Percentiles rank a stretch among this genome's conserved stretches.
Conservation (phyloP, 2,329 filamentous ascomycete species). For the Camillea tinctor region DNA sequence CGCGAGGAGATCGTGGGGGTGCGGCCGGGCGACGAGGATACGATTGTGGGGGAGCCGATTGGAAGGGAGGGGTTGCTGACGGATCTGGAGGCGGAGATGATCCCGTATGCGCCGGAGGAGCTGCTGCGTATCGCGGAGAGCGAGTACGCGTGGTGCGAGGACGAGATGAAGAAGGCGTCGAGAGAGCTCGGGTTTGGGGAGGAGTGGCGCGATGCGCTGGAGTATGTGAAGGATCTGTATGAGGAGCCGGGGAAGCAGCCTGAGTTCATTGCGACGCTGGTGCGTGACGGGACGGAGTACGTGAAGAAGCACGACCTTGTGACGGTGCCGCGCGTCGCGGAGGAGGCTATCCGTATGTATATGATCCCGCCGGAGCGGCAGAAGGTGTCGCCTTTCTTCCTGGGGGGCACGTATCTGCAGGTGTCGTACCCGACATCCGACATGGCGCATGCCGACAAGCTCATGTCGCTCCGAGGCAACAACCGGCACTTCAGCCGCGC, state of each 20-base stretch:
- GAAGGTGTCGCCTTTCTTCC: slow-evolving; percentile 58
- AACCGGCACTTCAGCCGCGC: slow-evolving; percentile 56
- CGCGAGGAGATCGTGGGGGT: slow-evolving; percentile 44
- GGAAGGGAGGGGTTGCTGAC: slow-evolving; percentile 49
- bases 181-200: slow-evolving; percentile 45
- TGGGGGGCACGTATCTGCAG: slow-evolving; percentile 52
- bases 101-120: slow-evolving; percentile 57
- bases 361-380: slow-evolving; percentile 56
- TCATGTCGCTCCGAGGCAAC: slow-evolving; percentile 61
- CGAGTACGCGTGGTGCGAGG: slow-evolving; percentile 55
- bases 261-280: slow-evolving; percentile 49
- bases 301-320: slow-evolving; percentile 54
- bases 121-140: slow-evolving; percentile 49
- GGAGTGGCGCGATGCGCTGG: slow-evolving; percentile 53
- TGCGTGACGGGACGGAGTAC: slow-evolving; percentile 50
- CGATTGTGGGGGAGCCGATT: slow-evolving; percentile 57
- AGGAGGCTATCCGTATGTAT: slow-evolving; percentile 53
- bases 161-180: slow-evolving; percentile 52
- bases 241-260: slow-evolving; percentile 55
- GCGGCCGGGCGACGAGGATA: slow-evolving; percentile 40
- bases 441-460: slow-evolving; percentile 54
- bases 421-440: slow-evolving; percentile 55
- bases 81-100: slow-evolving; percentile 56
- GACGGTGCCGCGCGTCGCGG: slow-evolving; percentile 52
- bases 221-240: slow-evolving; percentile 54